Evolutionary conservation across 2,329 filamentous ascomycete genomes (phyloP), one percentile per base, ranked within the genome.

Genomic region (Neofusicoccum ribis): DNA sequence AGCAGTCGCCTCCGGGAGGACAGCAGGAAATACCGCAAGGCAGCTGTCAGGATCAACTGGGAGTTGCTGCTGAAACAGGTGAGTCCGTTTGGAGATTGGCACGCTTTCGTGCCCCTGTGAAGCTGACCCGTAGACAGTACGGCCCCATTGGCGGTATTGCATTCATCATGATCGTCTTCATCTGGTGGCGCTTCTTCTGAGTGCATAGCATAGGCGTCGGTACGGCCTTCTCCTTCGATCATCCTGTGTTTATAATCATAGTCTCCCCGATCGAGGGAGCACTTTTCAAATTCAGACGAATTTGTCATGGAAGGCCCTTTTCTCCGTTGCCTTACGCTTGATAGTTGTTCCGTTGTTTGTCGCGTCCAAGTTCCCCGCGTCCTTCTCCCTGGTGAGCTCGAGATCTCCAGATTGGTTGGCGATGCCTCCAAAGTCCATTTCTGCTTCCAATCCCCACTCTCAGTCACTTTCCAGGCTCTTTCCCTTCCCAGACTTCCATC

Each of bases 21-120:
- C 76, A 95, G 91, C 77, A 92, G 90, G 78, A 98, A 97, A 81
- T 99, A 99, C 81, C 88, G 90, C 74, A 89, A 90, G 76, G 95
- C 95, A 3, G 95, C 95, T 1, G 93, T 97, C 65, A 86, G 91
- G 75, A 99, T 99, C 78, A 99, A 99, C 78, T 99, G 95, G 96
- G 94, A 99, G 78, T 81, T 98, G 77, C 82, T 99, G 76, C 70
- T 98, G 68, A 97, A 97, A 84, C 94, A 97, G 81, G 85, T 87
- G 70, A 74, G 82, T 74, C n/a, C n/a, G 0, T 3, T 14, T 1
- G 4, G 2, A 37, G 9, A n/a, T 15, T 37, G 44, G 1, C 6
- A 12, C 37, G 15, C 15, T 59, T 8, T 17, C 15, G 9, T 11
- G 12, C 17, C 31, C 15, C 9, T 37, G 31, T 31, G 17, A 43